Evolutionary conservation across 805 yeast species (phyloP).

Genomic region (Pachysolen tannophilus): DNA sequence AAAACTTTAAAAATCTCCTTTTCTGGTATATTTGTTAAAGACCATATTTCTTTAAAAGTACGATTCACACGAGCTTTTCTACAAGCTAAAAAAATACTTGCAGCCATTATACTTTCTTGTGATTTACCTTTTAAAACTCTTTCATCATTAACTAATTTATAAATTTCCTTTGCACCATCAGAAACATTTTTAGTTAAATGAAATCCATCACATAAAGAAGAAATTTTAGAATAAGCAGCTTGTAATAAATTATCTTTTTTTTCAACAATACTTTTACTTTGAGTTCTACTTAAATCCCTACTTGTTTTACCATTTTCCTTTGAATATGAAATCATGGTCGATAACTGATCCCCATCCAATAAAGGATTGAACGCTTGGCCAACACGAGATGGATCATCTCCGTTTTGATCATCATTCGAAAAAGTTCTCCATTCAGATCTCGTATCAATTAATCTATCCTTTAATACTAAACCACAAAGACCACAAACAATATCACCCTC

Average conservation of each 20-base stretch:
- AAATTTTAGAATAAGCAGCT: slow-evolving; percentile 81
- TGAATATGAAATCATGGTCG: slow-evolving; percentile 84
- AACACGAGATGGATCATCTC: slow-evolving; percentile 98
- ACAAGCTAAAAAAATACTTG: slow-evolving; percentile 91
- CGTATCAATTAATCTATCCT: slow-evolving; percentile 89
- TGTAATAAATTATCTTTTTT: slow-evolving; percentile 81
- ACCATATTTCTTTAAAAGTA: slow-evolving; percentile 93
- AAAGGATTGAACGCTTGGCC: slow-evolving; percentile 95
- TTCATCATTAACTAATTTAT: slow-evolving; percentile 84
- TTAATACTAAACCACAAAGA: slow-evolving; percentile 86
- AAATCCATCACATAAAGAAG: slow-evolving; percentile 96
- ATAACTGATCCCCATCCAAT: slow-evolving; percentile 83
- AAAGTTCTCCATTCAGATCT: slow-evolving; percentile 99
- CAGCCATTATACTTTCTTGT: slow-evolving; percentile 93
- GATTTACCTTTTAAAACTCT: slow-evolving; percentile 81
- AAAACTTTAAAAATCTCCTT: slow-evolving; percentile 92
- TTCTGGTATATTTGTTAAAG: slow-evolving; percentile 85
- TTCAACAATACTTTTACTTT: slow-evolving; percentile 77
- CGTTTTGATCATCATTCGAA: slow-evolving; percentile 95
- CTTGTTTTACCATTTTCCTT: slow-evolving; percentile 81
- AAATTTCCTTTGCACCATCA: slow-evolving; percentile 96
- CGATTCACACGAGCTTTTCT: slow-evolving; percentile 90
- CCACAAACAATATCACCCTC: slow-evolving; percentile 99
- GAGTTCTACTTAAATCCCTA: slow-evolving; percentile 87
- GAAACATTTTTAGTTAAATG: slow-evolving; percentile 92